Conservation (phyloP, 495 filamentous ascomycete genomes). For the Daldinia vernicosa region DNA sequence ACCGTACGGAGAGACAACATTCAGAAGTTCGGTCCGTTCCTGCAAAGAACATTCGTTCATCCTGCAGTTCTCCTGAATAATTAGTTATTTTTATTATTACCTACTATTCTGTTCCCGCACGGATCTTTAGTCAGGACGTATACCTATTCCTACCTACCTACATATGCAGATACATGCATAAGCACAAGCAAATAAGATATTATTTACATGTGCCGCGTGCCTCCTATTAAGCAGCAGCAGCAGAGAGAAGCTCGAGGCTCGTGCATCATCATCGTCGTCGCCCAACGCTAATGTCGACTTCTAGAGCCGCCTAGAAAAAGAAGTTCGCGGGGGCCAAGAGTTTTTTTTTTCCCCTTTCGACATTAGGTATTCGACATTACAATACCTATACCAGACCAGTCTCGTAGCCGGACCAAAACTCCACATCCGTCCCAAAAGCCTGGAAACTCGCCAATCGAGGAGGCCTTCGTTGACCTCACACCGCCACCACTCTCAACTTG, state of each 20-base stretch:
- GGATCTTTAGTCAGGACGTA: conserved; percentile 35
- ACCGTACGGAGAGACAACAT: conserved; percentile 22
- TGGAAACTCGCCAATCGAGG: conserved; percentile 37
- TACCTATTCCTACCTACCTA: conserved; percentile 1
- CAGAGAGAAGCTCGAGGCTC: conserved; percentile 20
- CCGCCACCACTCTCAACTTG: conserved; percentile 27
- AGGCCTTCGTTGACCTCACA: conserved; percentile 39
- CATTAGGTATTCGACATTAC: background rate
- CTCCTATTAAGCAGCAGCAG: conserved; percentile 22
- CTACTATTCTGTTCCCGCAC: conserved; percentile 35
- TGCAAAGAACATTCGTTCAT: conserved; percentile 36
- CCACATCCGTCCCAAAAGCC: conserved; percentile 40
- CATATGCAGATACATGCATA: conserved; percentile 42
- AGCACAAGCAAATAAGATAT: conserved; percentile 37
- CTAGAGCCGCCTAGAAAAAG: conserved; percentile 31
- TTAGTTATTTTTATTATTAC: conserved; percentile 9
- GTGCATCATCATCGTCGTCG: conserved; percentile 7
- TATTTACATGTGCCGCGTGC: conserved; percentile 40
- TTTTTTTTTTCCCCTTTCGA: background rate
- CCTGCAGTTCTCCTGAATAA: conserved; percentile 36
- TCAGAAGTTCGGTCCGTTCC: conserved; percentile 24
- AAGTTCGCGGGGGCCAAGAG: conserved; percentile 39
- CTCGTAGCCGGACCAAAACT: conserved; percentile 32
- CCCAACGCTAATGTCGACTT: conserved; percentile 40
- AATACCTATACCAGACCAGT: conserved; percentile 15